Evolutionary conservation across 345 rosid genomes (phyloP).

Genomic region (Iberis pinnata): DNA sequence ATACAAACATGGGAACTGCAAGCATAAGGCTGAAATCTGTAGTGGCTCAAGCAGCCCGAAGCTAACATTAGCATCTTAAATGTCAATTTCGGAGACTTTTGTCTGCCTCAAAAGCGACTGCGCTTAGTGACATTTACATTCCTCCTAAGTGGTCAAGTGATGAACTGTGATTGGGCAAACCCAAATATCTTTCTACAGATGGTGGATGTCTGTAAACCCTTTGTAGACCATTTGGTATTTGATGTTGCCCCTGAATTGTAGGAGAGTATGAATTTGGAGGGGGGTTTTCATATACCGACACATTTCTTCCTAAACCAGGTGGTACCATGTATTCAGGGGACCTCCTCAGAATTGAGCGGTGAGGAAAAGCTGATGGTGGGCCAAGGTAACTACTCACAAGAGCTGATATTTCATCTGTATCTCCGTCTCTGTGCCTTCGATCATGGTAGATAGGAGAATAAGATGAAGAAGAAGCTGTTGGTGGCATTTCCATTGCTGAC

Average conservation of each 20-base stretch:
- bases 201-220: constrained; percentile 30
- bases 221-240: constrained; percentile 26
- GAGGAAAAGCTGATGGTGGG: constrained; percentile 31
- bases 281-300: constrained; percentile 16
- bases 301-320: constrained; percentile 16
- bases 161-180: constrained; percentile 30
- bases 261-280: constrained; percentile 34
- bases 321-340: constrained; percentile 34
- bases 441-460: constrained; percentile 33
- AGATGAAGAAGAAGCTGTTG: constrained; percentile 25
- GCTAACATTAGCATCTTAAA: constrained; percentile 20
- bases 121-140: constrained; percentile 10
- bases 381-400: constrained; percentile 37
- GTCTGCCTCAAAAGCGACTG: neutral
- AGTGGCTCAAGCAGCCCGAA: no score
- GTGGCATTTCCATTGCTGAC: constrained; percentile 32
- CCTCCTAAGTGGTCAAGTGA: constrained; percentile 12
- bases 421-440: constrained; percentile 29
- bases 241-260: constrained; percentile 24
- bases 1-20: no score
- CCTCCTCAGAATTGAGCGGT: constrained; percentile 31
- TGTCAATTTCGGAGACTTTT: constrained; percentile 12
- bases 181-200: constrained; percentile 40
- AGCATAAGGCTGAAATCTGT: no score
- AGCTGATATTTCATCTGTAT: constrained; percentile 38